A percentile compares a stretch with the other conserved stretches of the same genome.
phyloP scores from a whole-genome alignment of 1,284 basidiomycete genomes.

The Microbotryomycetes sp. region DNA sequence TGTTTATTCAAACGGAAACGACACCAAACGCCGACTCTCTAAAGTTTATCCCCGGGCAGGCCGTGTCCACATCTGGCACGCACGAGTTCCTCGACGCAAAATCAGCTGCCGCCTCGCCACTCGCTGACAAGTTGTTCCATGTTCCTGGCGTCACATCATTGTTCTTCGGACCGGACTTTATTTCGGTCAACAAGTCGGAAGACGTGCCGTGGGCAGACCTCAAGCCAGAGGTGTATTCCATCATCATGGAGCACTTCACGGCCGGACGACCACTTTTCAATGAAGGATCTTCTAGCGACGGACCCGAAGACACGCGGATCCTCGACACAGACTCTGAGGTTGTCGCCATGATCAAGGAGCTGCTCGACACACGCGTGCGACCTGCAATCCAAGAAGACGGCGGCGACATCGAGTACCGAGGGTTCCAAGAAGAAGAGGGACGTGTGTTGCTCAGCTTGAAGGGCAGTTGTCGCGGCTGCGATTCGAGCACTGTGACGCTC shows the following conservation, averaged over 20 bases:
- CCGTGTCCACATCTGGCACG: constrained; percentile 73
- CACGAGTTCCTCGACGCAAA: constrained; percentile 91
- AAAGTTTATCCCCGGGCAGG: constrained; percentile 91
- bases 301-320: constrained; percentile 90
- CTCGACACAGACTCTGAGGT: constrained; percentile 94
- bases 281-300: constrained; percentile 50
- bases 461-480: constrained; percentile 92
- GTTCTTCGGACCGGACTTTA: constrained; percentile 97
- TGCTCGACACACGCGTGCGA: constrained; percentile 87
- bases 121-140: constrained; percentile 87
- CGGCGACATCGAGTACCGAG: constrained; percentile 54
- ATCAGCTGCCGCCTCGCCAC: constrained; percentile 72
- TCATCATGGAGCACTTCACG: constrained; percentile 96
- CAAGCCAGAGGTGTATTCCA: constrained; percentile 98
- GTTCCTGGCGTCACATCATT: constrained; percentile 81
- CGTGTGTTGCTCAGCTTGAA: constrained; percentile 75
- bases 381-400: constrained; percentile 96
- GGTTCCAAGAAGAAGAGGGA: constrained; percentile 49
- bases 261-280: constrained; percentile 78
- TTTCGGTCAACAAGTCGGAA: constrained; percentile 87
- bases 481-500: constrained; percentile 84
- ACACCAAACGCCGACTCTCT: constrained; percentile 97
- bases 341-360: constrained; percentile 97
- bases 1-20: constrained; percentile 96
- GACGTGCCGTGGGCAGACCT: constrained; percentile 79